Evolutionary conservation across 352 stramenopile species (phyloP), one percentile per base, ranked within the genome.

Genomic region (Phytopythium aichiense): DNA sequence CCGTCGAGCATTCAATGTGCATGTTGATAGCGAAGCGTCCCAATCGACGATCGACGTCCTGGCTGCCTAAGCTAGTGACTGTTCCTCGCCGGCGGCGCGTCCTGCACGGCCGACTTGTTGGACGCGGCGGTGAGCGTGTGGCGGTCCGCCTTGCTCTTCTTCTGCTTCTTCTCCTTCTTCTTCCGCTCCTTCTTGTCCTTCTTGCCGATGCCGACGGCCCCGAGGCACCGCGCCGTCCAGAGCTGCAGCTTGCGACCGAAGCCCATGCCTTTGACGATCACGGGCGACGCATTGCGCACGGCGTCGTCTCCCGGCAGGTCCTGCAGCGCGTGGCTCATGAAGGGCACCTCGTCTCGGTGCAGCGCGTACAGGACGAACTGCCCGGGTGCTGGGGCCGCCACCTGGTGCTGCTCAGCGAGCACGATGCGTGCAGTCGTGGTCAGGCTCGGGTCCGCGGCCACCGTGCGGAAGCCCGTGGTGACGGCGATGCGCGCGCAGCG

Each of bases 321-420:
- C 7, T 82, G 60, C 11, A 76, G 70, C 37, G 73, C 82, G 11
- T 75, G 74, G 25, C 52, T 73, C 22, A 88, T 64, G 61, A 87
- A 92, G 25, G 79, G 75, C 61, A 92, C 59, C 53, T 89, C 79
- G 49, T 86, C 73, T 23, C 82, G 82, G 50, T 90, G 78, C 53
- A 89, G 85, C 33, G 71, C 78, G 64, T 83, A 90, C 30, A 91
- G 30, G 6, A 80, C 63, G 9, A 67, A 69, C 12, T 65, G 9
- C 16, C 69, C 66, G 40, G 52, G 42, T 23, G 61, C 65, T 28
- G 48, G 40, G 7, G 50, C 50, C 64, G 53, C 45, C 31, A 20
- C 48, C 30, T 58, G 66, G 18, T 73, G 60, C 43, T 76, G 63
- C 15, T 74, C 60, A 35, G 64, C 61, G n/a, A 69, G 60, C 18